phyloP scores from a whole-genome alignment of 2,329 filamentous ascomycete genomes.

The Talaromyces sp. region DNA sequence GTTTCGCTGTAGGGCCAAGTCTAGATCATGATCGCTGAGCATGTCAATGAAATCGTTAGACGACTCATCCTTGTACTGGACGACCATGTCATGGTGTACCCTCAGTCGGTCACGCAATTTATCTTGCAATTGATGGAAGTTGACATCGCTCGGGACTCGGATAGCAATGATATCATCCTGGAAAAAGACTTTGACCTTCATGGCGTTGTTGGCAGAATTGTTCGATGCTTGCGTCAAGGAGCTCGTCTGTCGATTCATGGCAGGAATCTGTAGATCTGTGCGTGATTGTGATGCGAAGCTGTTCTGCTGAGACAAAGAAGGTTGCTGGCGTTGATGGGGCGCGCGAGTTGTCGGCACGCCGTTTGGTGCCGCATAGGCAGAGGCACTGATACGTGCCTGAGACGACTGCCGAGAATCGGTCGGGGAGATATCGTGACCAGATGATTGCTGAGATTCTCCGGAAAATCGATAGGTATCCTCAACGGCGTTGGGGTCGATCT shows the following conservation, averaged over 20 bases:
- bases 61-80: slow-evolving; percentile 57
- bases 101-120: slow-evolving; percentile 83
- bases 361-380: slow-evolving; percentile 51
- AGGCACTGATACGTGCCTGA: slow-evolving; percentile 58
- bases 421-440: slow-evolving; percentile 58
- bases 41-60: slow-evolving; percentile 39
- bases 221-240: slow-evolving; percentile 50
- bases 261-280: slow-evolving; percentile 32
- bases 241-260: slow-evolving; percentile 49
- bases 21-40: slow-evolving; percentile 74
- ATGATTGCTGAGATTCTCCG: slow-evolving; percentile 64
- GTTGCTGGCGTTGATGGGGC: slow-evolving; percentile 42
- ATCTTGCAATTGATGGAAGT: slow-evolving; percentile 71
- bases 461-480: slow-evolving; percentile 72
- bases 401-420: slow-evolving; percentile 63
- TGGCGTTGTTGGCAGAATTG: slow-evolving; percentile 45
- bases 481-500: slow-evolving; percentile 69
- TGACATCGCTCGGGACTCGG: slow-evolving; percentile 76
- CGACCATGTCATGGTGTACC: slow-evolving; percentile 67
- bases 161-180: slow-evolving; percentile 90
- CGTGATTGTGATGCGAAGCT: slow-evolving; percentile 39
- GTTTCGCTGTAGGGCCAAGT: slow-evolving; percentile 75
- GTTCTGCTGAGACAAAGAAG: slow-evolving; percentile 25
- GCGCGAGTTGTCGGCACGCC: slow-evolving; percentile 29
- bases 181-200: slow-evolving; percentile 96